Evolutionary conservation across 2,329 filamentous ascomycete genomes (phyloP).

Genomic region (Aureobasidium pullulans): DNA sequence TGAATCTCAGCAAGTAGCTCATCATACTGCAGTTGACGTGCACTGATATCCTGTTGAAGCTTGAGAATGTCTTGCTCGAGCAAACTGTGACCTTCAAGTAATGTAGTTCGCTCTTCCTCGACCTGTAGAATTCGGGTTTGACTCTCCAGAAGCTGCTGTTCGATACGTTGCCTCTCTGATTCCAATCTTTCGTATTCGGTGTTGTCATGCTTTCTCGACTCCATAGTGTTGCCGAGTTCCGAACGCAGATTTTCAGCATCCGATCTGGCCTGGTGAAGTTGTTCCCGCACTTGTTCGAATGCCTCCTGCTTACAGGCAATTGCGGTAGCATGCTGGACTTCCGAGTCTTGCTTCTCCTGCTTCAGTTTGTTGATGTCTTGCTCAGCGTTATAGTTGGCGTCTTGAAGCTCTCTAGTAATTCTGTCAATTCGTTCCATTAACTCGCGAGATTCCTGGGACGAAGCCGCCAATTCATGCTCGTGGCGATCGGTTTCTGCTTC

Average conservation of each 20-base stretch:
- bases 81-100: not conserved
- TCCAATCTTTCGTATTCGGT: not conserved
- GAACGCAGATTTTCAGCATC: conserved; percentile 13
- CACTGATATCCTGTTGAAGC: not conserved
- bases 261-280: conserved; percentile 20
- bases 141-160: conserved; percentile 3
- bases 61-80: conserved; percentile 8
- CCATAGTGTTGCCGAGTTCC: conserved; percentile 2
- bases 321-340: conserved; percentile 37
- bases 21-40: conserved; percentile 1
- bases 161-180: not conserved
- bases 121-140: not conserved
- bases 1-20: not conserved
- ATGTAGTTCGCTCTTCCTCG: not conserved
- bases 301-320: conserved; percentile 39
- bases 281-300: conserved; percentile 35
- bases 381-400: conserved; percentile 29
- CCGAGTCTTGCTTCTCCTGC: conserved; percentile 35
- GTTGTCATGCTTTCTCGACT: not conserved
- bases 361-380: conserved; percentile 33
- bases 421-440: conserved; percentile 28
- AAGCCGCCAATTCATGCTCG: conserved; percentile 30
- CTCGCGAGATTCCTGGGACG: conserved; percentile 32
- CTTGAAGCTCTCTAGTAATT: conserved; percentile 31
- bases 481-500: conserved; percentile 34